A percentile compares a stretch with the other conserved stretches of the same genome.
Conservation (phyloP, 2,329 filamentous ascomycete species). For the Scytalidium sp. region DNA sequence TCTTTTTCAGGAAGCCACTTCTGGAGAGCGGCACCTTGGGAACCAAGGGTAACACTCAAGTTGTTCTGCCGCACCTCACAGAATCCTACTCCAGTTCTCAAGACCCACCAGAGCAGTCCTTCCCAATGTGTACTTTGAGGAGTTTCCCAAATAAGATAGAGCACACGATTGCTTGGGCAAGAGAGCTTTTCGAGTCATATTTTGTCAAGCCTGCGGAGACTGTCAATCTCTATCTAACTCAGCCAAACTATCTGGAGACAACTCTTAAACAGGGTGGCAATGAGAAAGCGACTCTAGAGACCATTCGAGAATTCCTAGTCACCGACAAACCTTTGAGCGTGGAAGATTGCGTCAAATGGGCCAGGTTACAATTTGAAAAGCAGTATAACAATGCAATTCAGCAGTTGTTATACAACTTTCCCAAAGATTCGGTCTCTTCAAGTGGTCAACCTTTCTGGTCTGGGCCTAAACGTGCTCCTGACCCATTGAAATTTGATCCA, state of each 20-base stretch:
- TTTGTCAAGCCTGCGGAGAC: constrained; percentile 94
- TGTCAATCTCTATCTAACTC: constrained; percentile 88
- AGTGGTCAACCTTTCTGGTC: constrained; percentile 95
- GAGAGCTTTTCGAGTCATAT: constrained; percentile 90
- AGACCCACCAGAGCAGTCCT: constrained; percentile 96
- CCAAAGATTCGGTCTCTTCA: constrained; percentile 86
- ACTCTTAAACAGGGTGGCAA: constrained; percentile 91
- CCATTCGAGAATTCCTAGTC: constrained; percentile 83
- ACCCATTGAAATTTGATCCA: constrained; percentile 83
- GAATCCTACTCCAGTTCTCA: constrained; percentile 98
- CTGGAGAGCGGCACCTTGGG: constrained; percentile 97
- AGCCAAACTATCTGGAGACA: constrained; percentile 84
- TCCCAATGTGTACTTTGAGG: constrained; percentile 96
- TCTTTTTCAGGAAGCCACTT: constrained; percentile 96
- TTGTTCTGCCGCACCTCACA: constrained; percentile 84
- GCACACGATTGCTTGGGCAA: constrained; percentile 97
- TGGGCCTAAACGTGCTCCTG: constrained; percentile 93
- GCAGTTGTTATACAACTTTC: constrained; percentile 95
- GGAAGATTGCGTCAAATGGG: constrained; percentile 97
- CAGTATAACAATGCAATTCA: constrained; percentile 97
- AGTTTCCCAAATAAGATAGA: constrained; percentile 99
- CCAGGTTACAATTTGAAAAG: constrained; percentile 87
- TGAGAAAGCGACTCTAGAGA: constrained; percentile 91
- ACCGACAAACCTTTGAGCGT: constrained; percentile 89
- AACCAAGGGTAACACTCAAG: constrained; percentile 98